Evolutionary conservation across 2,329 filamentous ascomycete genomes (phyloP).

Genomic region (Calonectria henricotiae): DNA sequence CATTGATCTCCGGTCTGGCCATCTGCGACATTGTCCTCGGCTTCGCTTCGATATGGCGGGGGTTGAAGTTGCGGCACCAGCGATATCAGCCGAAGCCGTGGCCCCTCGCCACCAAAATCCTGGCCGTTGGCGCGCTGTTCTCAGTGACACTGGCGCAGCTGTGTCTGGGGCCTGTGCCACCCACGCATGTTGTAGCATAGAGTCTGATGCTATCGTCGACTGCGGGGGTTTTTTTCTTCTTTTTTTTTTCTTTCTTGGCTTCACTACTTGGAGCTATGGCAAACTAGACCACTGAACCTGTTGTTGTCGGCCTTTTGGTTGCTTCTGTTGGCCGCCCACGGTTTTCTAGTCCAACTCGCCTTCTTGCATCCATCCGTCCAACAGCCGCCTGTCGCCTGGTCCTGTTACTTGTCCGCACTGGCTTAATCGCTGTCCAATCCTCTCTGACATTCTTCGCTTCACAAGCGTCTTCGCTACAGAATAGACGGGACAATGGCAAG

Average conservation of each 20-base stretch:
- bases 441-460: background rate
- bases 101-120: background rate
- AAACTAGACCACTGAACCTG: constrained; percentile 1
- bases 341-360: background rate
- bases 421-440: background rate
- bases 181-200: background rate
- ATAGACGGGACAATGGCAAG: background rate
- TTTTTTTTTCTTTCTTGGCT: too few species aligned
- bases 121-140: background rate
- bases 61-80: background rate
- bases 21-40: background rate
- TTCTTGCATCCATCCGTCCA: background rate
- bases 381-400: background rate
- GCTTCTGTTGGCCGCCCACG: background rate
- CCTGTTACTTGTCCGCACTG: background rate
- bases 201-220: background rate
- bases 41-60: background rate
- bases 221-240: background rate
- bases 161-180: background rate
- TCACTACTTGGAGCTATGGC: constrained; percentile 6
- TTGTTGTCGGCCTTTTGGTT: background rate
- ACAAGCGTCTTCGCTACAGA: too few species aligned
- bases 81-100: background rate
- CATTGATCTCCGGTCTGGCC: background rate
- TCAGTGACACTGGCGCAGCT: background rate